Conservation (phyloP, 2,329 filamentous ascomycete genomes). For the Periconia sp. region DNA sequence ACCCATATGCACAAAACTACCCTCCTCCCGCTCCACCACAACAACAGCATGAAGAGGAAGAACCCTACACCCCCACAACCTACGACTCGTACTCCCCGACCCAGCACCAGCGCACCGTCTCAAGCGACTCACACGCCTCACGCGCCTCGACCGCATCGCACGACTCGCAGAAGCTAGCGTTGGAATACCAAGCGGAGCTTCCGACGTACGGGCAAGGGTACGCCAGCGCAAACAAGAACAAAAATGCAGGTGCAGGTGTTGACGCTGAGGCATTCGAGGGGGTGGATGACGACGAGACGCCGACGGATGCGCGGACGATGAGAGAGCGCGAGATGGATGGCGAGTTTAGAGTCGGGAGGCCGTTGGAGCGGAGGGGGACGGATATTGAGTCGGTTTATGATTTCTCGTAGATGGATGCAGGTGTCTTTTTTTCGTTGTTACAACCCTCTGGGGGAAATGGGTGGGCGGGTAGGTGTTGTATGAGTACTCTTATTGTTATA, state of each 20-base stretch:
- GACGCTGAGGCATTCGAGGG: too few species aligned
- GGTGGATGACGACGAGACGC: too few species aligned
- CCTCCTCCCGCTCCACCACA: background rate
- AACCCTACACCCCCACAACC: background rate
- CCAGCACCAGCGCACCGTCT: conserved; percentile 15
- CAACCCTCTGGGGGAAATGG: too few species aligned
- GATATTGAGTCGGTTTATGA: background rate
- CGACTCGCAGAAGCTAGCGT: conserved; percentile 22
- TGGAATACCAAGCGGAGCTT: conserved; percentile 27
- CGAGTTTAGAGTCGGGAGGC: background rate
- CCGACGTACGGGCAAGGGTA: conserved; percentile 24
- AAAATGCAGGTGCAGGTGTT: too few species aligned
- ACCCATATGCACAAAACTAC: background rate
- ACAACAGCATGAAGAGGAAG: background rate
- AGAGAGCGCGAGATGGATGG: background rate
- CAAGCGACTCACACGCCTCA: conserved; percentile 9
- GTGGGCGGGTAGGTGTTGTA: background rate
- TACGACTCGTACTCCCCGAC: conserved; percentile 1
- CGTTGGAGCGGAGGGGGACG: background rate
- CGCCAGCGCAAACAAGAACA: background rate
- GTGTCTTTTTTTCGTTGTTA: too few species aligned
- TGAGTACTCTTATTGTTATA: too few species aligned
- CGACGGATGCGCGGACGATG: background rate
- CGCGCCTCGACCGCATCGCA: conserved; percentile 14
- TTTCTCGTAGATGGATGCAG: background rate